Evolutionary conservation across 225 moss, liverwort and hornwort species (phyloP), one percentile per base, ranked within the genome.

Genomic region (Marchantia paleacea): DNA sequence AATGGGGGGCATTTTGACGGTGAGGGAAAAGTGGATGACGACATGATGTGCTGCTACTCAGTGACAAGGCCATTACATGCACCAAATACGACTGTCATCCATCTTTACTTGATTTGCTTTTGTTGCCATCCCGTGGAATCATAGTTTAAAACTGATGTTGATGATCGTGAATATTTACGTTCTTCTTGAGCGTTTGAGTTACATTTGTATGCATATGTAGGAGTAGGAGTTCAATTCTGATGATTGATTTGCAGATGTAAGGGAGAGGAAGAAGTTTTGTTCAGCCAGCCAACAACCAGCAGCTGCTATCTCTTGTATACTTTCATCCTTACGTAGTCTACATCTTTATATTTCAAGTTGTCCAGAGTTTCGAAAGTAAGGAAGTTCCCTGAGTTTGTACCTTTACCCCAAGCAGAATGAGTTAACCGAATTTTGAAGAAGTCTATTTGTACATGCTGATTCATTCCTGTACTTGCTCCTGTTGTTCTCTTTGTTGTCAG

Each of bases 1-100:
- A 86, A 83, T 24, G 83, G 83, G 78, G 83, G 80, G 28, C 83
- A 75, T 63, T 75, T 78, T 66, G 83, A 81, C n/a, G 75, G 75
- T 63, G 86, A 83, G 12, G 74, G 69, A 70, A 86, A 81, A 70
- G 81, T 49, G 49, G 83, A 80, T 47, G 71, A 47, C 48, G 82
- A 77, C 13, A 63, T 77, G 77, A 77, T 61, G 30, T n/a, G 39
- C 60, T 77, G 77, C 2, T 75, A 57, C 55, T 55, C 22, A 77
- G 24, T 77, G 77, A 77, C 29, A 55, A 57, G 52, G 29, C 75
- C 20, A 58, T 29, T 16, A 10, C 75, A 55, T 58, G 55, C 75
- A 75, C 31, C 53, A 61, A 77, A 51, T 47, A 28, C 15, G 22
- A 72, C 19, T 39, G 8, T 72, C 47, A 47, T 50, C 0, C n/a